Conservation (phyloP, 73 alveolate genomes). For the Paraurostyla sp. region DNA sequence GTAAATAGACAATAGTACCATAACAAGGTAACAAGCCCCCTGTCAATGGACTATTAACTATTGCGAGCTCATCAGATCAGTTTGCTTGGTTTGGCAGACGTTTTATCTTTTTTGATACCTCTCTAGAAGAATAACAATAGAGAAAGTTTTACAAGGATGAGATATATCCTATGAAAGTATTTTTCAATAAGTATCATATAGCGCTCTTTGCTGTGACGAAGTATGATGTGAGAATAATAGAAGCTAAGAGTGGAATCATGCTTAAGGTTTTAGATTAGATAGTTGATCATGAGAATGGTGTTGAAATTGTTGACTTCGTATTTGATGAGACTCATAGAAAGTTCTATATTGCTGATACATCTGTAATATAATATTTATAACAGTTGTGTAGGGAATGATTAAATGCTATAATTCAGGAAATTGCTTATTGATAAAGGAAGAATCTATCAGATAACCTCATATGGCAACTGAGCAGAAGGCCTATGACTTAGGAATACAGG, state of each 20-base stretch:
- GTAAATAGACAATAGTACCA: conserved; percentile 41
- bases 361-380: conserved; percentile 16
- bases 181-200: conserved; percentile 85
- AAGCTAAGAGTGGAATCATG: conserved; percentile 88
- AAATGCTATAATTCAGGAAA: conserved; percentile 92
- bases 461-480: conserved; percentile 4
- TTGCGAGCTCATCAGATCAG: background rate
- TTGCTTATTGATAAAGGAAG: conserved; percentile 86
- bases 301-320: conserved; percentile 81
- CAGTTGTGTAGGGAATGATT: conserved; percentile 75
- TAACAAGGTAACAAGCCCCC: conserved; percentile 61
- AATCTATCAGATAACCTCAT: conserved; percentile 12
- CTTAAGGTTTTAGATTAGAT: conserved; percentile 88
- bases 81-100: conserved; percentile 56
- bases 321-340: conserved; percentile 91
- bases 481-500: conserved; percentile 6
- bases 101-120: conserved; percentile 55
- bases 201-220: conserved; percentile 80
- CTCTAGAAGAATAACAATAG: conserved; percentile 20
- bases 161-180: conserved; percentile 89
- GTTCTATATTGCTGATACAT: conserved; percentile 87
- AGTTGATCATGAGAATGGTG: conserved; percentile 88
- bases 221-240: conserved; percentile 91
- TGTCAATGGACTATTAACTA: background rate
- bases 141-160: conserved; percentile 68